Base-by-base conservation (phyloP, 208 protist genomes). In the Kentomonas sorsogonicus region DNA sequence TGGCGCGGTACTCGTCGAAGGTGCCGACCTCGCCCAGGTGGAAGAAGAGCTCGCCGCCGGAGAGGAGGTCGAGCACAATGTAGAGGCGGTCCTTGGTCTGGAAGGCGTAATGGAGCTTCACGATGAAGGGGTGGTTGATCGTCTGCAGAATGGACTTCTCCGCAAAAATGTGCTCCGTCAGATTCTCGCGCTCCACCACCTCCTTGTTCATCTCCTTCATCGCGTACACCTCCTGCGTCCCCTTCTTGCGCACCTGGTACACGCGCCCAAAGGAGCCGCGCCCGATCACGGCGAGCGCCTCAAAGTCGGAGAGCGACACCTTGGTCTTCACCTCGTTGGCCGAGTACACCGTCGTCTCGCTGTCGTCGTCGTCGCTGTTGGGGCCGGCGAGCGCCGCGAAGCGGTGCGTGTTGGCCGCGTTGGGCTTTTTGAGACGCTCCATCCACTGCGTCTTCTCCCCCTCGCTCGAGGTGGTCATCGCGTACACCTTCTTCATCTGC, bases 101-200 rank as follows among this genome's bases (percentile, higher is more conserved):
- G 64, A 99, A 99, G 13, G 96, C 89, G 66, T 95, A 98, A 61
- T 97, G 86, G n/a, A 98, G 81, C 44, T 69, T 79, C 1, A 98
- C 93, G 48, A 98, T 90, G 60, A 96, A 98, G 25, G 94, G 94
- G 68, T 98, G 93, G 34, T 87, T 78, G 41, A 97, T 94, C 11
- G 68, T 77, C 54, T 93, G 66, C n/a, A 98, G 59, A 62, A 98
- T 97, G 34, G 74, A 72, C 46, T 93, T 92, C 68, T 98, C 93
- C 33, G 78, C 75, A 33, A 76, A 74, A 33, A 89, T 96, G 47
- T 95, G 72, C 46, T 88, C 79, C 36, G 74, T 50, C 64, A 87
- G 63, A 25, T 84, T 79, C 44, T 79, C 58, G 9, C 66, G 53
- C 39, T 81, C 56, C 38, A 89, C 71, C 20, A 81, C 43, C 38